Evolutionary conservation across 768 basidiomycete species (phyloP).

Genomic region (Russula olivacea): DNA sequence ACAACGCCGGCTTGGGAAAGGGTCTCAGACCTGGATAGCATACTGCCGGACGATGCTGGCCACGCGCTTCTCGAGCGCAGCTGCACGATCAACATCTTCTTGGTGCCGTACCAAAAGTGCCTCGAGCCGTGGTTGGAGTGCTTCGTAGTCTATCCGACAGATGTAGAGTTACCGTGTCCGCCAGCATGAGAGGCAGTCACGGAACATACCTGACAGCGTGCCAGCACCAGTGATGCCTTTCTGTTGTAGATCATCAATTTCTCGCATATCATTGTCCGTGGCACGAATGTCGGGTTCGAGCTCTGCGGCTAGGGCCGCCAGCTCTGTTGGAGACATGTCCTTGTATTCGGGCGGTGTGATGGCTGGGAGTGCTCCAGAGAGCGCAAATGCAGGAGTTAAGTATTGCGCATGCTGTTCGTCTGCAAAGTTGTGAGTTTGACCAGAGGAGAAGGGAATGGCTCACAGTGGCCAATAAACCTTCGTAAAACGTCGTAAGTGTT

Average conservation of each 20-base stretch:
- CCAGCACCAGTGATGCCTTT: constrained; percentile 70
- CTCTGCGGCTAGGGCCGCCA: constrained; percentile 65
- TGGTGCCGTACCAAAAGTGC: constrained; percentile 51
- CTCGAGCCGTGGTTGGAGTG: constrained; percentile 61
- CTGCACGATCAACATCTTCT: constrained; percentile 53
- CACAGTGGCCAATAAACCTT: constrained; percentile 72
- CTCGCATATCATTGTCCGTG: constrained; percentile 75
- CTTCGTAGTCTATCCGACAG: constrained; percentile 48
- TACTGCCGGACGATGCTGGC: constrained; percentile 61
- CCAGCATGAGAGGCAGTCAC: not conserved
- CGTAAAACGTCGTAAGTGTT: constrained; percentile 65
- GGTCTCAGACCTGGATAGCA: constrained; percentile 53
- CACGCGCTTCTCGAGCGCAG: constrained; percentile 59
- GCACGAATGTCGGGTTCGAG: constrained; percentile 82
- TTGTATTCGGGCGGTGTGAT: constrained; percentile 49
- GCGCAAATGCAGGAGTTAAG: constrained; percentile 69
- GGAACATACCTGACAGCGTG: constrained; percentile 49
- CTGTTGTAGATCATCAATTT: constrained; percentile 63
- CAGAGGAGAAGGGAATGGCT: not conserved
- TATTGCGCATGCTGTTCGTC: constrained; percentile 74
- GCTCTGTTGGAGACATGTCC: constrained; percentile 58
- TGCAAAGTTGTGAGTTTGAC: constrained; percentile 29
- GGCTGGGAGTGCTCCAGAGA: constrained; percentile 51
- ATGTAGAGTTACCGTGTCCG: not conserved
- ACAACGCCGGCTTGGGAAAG: not conserved